phyloP scores from a whole-genome alignment of 176 grass and related monocot genomes.

The Bonia amplexicaulis region DNA sequence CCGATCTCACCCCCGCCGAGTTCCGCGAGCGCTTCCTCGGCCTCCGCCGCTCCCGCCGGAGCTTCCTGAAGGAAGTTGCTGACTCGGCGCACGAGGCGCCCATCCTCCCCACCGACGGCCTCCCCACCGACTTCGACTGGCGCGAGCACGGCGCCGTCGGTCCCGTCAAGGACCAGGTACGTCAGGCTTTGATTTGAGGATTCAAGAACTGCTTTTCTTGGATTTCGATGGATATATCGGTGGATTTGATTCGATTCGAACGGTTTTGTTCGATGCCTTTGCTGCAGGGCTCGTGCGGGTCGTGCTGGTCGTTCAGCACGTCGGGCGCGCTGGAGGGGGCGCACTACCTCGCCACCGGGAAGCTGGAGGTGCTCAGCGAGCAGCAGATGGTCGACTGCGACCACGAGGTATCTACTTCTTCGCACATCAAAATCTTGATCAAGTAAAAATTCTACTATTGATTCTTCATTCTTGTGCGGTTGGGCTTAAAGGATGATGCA shows the following conservation, averaged over 20 bases:
- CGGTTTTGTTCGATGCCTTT: background rate
- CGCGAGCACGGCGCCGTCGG: conserved; percentile 71
- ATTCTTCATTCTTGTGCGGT: background rate
- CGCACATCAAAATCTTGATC: background rate
- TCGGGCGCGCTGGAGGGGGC: conserved; percentile 81
- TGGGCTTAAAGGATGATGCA: background rate
- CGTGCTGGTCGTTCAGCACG: conserved; percentile 88
- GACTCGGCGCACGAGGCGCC: conserved; percentile 45
- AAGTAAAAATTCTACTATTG: background rate
- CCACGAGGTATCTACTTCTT: conserved; percentile 50
- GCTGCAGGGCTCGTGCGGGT: conserved; percentile 75
- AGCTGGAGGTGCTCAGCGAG: conserved; percentile 73
- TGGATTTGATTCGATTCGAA: background rate
- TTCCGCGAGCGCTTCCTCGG: conserved; percentile 67
- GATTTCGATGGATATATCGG: background rate
- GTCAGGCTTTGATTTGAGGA: background rate
- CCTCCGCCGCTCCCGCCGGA: conserved; percentile 33
- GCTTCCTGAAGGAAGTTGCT: background rate
- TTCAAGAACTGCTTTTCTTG: background rate
- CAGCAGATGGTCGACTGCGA: conserved; percentile 91
- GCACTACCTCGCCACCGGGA: conserved; percentile 69
- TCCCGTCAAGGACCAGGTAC: conserved; percentile 72
- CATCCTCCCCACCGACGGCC: conserved; percentile 63
- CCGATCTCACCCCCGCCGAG: conserved; percentile 84
- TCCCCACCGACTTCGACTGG: conserved; percentile 79